Base-by-base conservation (phyloP, 148 eudicot genomes). In the Bassia scoparia region DNA sequence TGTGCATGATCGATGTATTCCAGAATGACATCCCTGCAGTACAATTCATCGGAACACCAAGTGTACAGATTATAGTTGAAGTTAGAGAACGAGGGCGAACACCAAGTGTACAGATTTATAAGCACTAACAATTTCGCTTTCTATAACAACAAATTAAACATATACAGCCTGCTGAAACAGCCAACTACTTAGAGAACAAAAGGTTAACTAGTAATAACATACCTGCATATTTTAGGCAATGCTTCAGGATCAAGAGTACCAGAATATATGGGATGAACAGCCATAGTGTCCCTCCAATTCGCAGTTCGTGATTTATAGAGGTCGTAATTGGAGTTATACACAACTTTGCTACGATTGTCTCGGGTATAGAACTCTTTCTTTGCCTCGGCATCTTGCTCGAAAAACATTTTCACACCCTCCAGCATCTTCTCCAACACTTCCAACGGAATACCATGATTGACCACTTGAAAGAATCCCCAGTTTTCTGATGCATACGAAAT, bases 1-100 rank as follows among this genome's bases (percentile, higher is more conserved):
- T 44, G 70, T n/a, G 81, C 84, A 29, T 83, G 77, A 44, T 80
- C 77, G 20, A 83, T 55, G 82, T 85, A 87, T 37, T 87, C 83
- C 1, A 71, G 24, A 31, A 69, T 30, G 9, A 79, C 70, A 7
- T 83, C 90, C 78, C 80, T 82, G 12, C 46, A 41, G 12, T 14
- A 41, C 8, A 14, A 41, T 41, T 41, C 46, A 41, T 41, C 46
- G 12, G 8, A 41, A 41, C 46, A 41, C 12, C 12, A 14, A 4
- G 46, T 14, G 12, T 41, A 41, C 46, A 41, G 46, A 41, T 46
- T 41, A 2, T 8, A 8, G 11, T 8, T 5, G 9, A 8, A 7
- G 8, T 37, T 0, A 41, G 46, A 41, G 46, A n/a, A n/a, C n/a
- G n/a, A n/a, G n/a, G n/a, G n/a, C n/a, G n/a, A n/a, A n/a, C n/a